These are phyloP conservation scores for Boletales sp. DNA, from an alignment of 768 basidiomycete species.

Conservation along the genomic window DNA sequence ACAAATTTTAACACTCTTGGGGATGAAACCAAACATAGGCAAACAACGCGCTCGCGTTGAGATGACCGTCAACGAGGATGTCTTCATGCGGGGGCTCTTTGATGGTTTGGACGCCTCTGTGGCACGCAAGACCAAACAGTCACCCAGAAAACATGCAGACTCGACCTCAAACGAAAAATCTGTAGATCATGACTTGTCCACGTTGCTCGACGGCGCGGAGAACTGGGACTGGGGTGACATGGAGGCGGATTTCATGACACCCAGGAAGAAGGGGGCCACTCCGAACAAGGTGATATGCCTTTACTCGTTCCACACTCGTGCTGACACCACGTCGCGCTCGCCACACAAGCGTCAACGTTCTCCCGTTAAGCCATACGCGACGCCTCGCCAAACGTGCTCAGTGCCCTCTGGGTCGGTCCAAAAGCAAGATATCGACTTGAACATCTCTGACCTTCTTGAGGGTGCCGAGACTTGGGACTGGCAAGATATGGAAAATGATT, in stretches of 20 bases:
- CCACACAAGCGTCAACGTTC: slow-evolving; percentile 13
- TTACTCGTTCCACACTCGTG: not conserved
- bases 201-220: slow-evolving; percentile 62
- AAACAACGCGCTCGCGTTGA: slow-evolving; percentile 27
- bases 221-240: slow-evolving; percentile 68
- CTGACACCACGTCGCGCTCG: slow-evolving; percentile 11
- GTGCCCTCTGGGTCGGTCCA: not conserved
- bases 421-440: slow-evolving; percentile 31
- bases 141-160: slow-evolving; percentile 24
- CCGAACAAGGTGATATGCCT: slow-evolving; percentile 15
- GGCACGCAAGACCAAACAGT: slow-evolving; percentile 8
- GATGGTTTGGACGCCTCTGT: slow-evolving; percentile 45
- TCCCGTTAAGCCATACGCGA: slow-evolving; percentile 14
- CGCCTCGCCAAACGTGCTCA: slow-evolving; percentile 12
- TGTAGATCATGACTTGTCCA: slow-evolving; percentile 41
- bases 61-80: slow-evolving; percentile 51
- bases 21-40: slow-evolving; percentile 2
- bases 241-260: slow-evolving; percentile 47
- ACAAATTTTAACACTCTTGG: not conserved
- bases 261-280: slow-evolving; percentile 41
- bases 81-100: slow-evolving; percentile 54
- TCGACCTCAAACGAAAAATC: not conserved
- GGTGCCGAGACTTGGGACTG: slow-evolving; percentile 72
- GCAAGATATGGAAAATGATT: slow-evolving; percentile 51
- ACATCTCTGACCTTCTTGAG: slow-evolving; percentile 49